Percentiles rank a stretch among this genome's conserved stretches.
phyloP scores from a whole-genome alignment of 148 eudicot genomes.

The Rhododendron ovatum region DNA sequence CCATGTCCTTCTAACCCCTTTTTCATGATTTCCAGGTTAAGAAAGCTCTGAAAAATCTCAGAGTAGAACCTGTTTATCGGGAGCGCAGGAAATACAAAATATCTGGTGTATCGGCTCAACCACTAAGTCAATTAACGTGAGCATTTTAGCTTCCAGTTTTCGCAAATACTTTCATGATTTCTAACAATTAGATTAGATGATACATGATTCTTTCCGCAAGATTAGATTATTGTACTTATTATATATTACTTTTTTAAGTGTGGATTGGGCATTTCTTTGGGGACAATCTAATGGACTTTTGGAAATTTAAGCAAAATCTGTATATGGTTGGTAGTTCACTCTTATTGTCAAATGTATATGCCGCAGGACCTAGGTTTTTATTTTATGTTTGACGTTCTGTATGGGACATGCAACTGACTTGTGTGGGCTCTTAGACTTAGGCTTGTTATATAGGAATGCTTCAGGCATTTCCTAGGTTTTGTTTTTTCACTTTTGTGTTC shows the following conservation, averaged over 20 bases:
- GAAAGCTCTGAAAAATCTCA: slow-evolving; percentile 52
- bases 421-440: neutral
- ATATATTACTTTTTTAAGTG: neutral
- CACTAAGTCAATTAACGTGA: slow-evolving; percentile 43
- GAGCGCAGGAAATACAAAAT: slow-evolving; percentile 42
- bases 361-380: neutral
- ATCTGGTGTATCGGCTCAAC: slow-evolving; percentile 38
- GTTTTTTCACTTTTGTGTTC: neutral
- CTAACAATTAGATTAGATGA: neutral
- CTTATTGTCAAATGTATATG: neutral
- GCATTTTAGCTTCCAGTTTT: slow-evolving; percentile 11
- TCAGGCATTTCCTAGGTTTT: neutral
- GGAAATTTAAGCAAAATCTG: neutral
- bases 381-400: neutral
- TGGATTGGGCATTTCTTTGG: neutral
- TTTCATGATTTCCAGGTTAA: slow-evolving; percentile 36
- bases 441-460: neutral
- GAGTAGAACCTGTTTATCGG: slow-evolving; percentile 33
- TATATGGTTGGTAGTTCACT: neutral
- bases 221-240: neutral
- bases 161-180: neutral
- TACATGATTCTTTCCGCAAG: neutral
- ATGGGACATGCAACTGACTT: neutral
- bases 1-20: neutral
- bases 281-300: neutral